Evolutionary conservation across 208 protist species (phyloP).

Genomic region (Herpetomonas tarakana): DNA sequence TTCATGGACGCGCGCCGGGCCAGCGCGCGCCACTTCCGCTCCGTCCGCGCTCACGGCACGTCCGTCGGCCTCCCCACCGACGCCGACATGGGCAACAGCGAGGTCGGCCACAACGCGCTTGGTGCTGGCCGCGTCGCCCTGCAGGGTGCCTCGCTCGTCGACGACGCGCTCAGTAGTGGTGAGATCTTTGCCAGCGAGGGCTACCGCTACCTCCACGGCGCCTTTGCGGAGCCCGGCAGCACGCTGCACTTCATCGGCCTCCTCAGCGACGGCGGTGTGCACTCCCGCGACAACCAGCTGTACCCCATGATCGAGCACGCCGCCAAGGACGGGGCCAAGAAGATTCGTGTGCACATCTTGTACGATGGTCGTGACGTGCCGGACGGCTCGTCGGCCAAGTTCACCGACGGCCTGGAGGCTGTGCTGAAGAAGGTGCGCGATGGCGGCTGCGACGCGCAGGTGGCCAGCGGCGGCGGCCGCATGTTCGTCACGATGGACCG

Average conservation of each 20-base stretch:
- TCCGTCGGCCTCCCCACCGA: conserved; percentile 93
- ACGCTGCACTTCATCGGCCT: conserved; percentile 94
- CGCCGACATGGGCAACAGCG: conserved; percentile 96
- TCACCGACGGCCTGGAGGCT: conserved; percentile 89
- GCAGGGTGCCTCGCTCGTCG: conserved; percentile 95
- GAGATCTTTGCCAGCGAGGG: conserved; percentile 86
- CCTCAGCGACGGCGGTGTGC: conserved; percentile 93
- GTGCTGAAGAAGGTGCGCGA: conserved; percentile 74
- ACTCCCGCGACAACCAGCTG: conserved; percentile 92
- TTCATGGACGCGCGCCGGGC: conserved; percentile 65
- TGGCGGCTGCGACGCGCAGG: conserved; percentile 77
- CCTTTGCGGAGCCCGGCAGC: conserved; percentile 62
- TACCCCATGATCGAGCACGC: conserved; percentile 87
- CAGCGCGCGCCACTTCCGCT: conserved; percentile 70
- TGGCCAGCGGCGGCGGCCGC: conserved; percentile 92
- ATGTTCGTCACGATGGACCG: conserved; percentile 97
- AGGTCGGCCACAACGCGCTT: conserved; percentile 96
- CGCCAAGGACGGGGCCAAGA: conserved; percentile 73
- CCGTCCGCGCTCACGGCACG: conserved; percentile 91
- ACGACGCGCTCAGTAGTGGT: conserved; percentile 79
- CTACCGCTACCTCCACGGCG: conserved; percentile 88
- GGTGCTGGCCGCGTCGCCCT: conserved; percentile 90
- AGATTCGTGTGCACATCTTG: conserved; percentile 91
- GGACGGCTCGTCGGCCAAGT: conserved; percentile 87
- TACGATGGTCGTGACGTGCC: conserved; percentile 96